Evolutionary conservation across 2,329 filamentous ascomycete genomes (phyloP).

Genomic region (Beauveria rudraprayagi): DNA sequence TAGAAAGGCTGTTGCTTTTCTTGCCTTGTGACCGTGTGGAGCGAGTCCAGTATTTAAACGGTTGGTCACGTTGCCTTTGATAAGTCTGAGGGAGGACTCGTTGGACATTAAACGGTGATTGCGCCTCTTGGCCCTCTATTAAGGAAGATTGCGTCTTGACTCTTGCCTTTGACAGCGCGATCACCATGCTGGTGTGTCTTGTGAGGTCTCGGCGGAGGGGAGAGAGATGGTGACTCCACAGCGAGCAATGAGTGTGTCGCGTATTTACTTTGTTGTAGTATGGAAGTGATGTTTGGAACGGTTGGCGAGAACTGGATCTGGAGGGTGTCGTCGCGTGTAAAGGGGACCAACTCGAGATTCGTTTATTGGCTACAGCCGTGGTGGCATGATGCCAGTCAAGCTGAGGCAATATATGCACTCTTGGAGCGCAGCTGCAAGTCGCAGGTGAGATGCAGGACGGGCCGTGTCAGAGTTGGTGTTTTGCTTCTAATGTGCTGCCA

Average conservation of each 20-base stretch:
- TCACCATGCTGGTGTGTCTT: background rate
- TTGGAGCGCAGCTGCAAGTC: conserved; percentile 3
- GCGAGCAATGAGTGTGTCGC: background rate
- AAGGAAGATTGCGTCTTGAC: background rate
- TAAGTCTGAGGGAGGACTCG: too few relatives aligned
- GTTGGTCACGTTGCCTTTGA: too few relatives aligned
- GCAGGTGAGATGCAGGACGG: conserved; percentile 6
- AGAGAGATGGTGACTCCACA: background rate
- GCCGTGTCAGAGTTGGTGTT: background rate
- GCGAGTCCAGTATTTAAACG: too few relatives aligned
- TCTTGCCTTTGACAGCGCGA: background rate
- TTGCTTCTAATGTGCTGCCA: background rate
- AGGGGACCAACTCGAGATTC: background rate
- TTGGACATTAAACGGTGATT: background rate
- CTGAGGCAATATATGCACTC: background rate
- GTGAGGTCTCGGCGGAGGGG: background rate
- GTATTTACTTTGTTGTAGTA: background rate
- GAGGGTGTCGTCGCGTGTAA: background rate
- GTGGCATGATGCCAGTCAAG: background rate
- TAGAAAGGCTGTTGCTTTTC: too few relatives aligned
- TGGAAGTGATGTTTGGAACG: background rate
- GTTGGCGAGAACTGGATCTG: background rate
- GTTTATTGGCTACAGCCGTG: background rate
- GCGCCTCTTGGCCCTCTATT: background rate
- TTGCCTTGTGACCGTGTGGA: too few relatives aligned